Conservation (phyloP, 768 basidiomycete species). For the Saitozyma podzolica region DNA sequence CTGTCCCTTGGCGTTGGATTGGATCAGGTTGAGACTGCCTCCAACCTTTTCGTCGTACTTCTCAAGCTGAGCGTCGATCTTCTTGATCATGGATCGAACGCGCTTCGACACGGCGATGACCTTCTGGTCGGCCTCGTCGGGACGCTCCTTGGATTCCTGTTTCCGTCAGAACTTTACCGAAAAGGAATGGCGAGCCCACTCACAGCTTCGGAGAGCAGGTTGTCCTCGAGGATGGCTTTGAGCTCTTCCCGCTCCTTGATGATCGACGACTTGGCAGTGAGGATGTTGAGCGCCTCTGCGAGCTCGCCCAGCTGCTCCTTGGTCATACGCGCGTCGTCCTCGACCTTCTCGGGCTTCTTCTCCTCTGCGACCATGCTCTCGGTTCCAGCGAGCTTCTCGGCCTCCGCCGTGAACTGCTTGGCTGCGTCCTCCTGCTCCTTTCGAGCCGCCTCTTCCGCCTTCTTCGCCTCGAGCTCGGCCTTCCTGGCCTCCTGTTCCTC, state of each 20-base stretch:
- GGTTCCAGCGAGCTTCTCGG: conserved; percentile 38
- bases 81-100: conserved; percentile 90
- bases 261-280: conserved; percentile 91
- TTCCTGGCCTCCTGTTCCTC: conserved; percentile 58
- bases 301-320: conserved; percentile 93
- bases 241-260: conserved; percentile 94
- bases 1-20: conserved; percentile 61
- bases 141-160: conserved; percentile 52
- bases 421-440: conserved; percentile 59
- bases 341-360: conserved; percentile 23
- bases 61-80: conserved; percentile 87
- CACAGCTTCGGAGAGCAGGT: conserved; percentile 83
- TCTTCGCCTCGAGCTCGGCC: conserved; percentile 85
- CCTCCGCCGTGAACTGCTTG: conserved; percentile 20
- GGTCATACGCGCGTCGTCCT: conserved; percentile 84
- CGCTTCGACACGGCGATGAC: conserved; percentile 85
- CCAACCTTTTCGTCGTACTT: conserved; percentile 78
- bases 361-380: conserved; percentile 18
- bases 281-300: conserved; percentile 80
- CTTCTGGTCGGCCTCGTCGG: conserved; percentile 52
- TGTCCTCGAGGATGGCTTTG: conserved; percentile 87
- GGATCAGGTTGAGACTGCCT: conserved; percentile 53
- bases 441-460: conserved; percentile 66
- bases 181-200: conserved; percentile 36
- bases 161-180: conserved; percentile 41